phyloP scores from a whole-genome alignment of 2,329 filamentous ascomycete genomes.

The Zasmidium angulare region DNA sequence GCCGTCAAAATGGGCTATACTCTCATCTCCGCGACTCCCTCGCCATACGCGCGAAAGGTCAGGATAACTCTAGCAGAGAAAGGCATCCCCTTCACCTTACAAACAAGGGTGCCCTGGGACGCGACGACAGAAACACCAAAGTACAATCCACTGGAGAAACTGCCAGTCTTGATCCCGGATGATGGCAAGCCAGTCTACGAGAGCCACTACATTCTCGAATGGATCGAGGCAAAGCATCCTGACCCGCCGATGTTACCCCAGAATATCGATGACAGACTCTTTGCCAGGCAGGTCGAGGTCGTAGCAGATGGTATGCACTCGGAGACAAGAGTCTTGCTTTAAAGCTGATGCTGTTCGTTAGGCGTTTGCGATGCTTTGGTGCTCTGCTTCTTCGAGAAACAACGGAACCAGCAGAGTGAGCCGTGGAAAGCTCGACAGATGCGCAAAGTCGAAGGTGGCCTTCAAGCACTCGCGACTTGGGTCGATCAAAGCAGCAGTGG shows the following conservation, averaged over 20 bases:
- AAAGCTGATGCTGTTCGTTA: neutral
- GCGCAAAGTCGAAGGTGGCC: slow-evolving; percentile 37
- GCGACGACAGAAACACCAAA: slow-evolving; percentile 38
- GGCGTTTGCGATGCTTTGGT: slow-evolving; percentile 40
- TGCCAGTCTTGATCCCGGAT: slow-evolving; percentile 39
- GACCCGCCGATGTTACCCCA: slow-evolving; percentile 30
- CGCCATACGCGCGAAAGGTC: slow-evolving; percentile 44
- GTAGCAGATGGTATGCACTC: slow-evolving; percentile 32
- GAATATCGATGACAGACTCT: slow-evolving; percentile 30
- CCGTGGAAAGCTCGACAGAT: slow-evolving; percentile 39
- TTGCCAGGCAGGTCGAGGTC: slow-evolving; percentile 37
- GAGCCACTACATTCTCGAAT: slow-evolving; percentile 40
- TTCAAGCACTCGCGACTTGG: slow-evolving; percentile 34
- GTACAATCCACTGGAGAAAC: slow-evolving; percentile 44
- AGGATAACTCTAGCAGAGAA: slow-evolving; percentile 43
- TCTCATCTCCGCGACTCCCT: slow-evolving; percentile 38
- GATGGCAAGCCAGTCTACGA: slow-evolving; percentile 36
- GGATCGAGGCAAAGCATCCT: slow-evolving; percentile 37
- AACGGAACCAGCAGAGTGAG: slow-evolving; percentile 29
- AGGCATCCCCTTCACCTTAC: slow-evolving; percentile 40
- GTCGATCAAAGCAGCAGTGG: slow-evolving; percentile 25
- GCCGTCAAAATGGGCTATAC: slow-evolving; percentile 24
- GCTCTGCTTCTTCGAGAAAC: slow-evolving; percentile 38
- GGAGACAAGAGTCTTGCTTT: neutral
- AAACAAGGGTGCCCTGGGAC: slow-evolving; percentile 47